phyloP scores from a whole-genome alignment of 441 rosid genomes.

The Gossypium schwendimanii region DNA sequence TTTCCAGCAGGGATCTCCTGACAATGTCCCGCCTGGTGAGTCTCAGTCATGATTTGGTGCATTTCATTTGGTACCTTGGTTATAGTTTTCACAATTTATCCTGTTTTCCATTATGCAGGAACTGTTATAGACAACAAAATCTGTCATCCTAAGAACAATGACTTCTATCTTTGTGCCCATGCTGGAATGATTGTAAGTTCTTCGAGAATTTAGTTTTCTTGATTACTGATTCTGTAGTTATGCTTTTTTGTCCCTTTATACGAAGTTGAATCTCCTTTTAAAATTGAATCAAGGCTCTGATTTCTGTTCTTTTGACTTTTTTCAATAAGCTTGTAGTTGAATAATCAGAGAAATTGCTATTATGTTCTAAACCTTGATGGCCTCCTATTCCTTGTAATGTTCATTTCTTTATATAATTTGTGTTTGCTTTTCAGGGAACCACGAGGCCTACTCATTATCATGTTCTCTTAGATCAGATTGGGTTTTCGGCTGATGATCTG shows the following conservation, averaged over 20 bases:
- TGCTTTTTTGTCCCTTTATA: not conserved
- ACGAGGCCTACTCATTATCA: constrained; percentile 94
- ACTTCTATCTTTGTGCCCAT: constrained; percentile 90
- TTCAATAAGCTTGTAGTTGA: not conserved
- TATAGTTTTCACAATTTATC: not conserved
- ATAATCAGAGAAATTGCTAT: not conserved
- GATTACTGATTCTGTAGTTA: not conserved
- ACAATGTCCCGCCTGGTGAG: constrained; percentile 60
- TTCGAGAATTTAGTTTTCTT: not conserved
- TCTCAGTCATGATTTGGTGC: not conserved
- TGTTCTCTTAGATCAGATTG: constrained; percentile 67
- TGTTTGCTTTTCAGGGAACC: constrained; percentile 54
- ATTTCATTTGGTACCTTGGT: not conserved
- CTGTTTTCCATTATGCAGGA: constrained; percentile 38
- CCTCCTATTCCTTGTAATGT: not conserved
- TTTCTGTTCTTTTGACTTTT: not conserved
- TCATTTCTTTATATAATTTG: not conserved
- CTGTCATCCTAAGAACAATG: constrained; percentile 78
- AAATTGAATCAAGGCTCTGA: not conserved
- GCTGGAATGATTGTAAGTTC: constrained; percentile 94
- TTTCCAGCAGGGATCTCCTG: constrained; percentile 37
- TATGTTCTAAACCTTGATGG: not conserved
- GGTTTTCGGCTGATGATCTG: constrained; percentile 68
- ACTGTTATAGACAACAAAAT: constrained; percentile 72
- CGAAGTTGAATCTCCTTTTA: not conserved